A percentile compares a stretch with the other conserved stretches of the same genome.
Evolutionary conservation across 192 early-diverging fungal species (phyloP).

Genomic region (Entomortierella parvispora): DNA sequence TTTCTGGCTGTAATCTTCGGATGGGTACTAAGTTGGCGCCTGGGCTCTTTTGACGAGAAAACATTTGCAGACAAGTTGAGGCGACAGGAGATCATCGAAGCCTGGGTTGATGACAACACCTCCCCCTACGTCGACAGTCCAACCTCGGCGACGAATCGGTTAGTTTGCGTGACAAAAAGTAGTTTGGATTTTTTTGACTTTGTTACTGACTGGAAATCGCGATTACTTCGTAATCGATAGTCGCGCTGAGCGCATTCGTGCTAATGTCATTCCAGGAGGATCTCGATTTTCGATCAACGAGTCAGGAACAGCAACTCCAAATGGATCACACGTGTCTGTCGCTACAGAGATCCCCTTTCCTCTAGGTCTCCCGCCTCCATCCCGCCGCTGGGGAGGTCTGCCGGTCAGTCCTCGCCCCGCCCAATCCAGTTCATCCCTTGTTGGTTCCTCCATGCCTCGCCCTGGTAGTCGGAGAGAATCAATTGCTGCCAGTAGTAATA

Average conservation of each 20-base stretch:
- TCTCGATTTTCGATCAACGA: conserved; percentile 17
- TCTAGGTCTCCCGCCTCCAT: conserved; percentile 47
- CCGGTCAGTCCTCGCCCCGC: conserved; percentile 17
- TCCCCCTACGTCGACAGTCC: conserved; percentile 42
- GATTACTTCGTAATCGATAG: conserved; percentile 1
- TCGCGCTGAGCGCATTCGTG: conserved; percentile 44
- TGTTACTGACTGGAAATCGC: background rate
- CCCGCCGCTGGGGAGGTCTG: conserved; percentile 27
- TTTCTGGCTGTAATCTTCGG: conserved; percentile 80
- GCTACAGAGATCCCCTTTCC: conserved; percentile 49
- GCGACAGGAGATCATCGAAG: conserved; percentile 55
- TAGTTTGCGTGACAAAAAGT: too few species aligned
- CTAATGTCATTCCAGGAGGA: conserved; percentile 30
- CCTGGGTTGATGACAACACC: conserved; percentile 51
- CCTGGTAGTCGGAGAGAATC: conserved; percentile 29
- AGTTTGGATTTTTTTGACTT: too few species aligned
- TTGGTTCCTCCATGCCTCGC: conserved; percentile 31
- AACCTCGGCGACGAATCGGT: conserved; percentile 45
- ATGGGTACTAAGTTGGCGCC: conserved; percentile 82
- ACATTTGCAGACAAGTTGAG: conserved; percentile 60
- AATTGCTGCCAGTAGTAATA: background rate
- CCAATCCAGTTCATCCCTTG: conserved; percentile 13
- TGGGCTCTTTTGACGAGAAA: conserved; percentile 80
- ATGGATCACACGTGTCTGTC: conserved; percentile 31
- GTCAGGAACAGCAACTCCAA: conserved; percentile 31